Evolutionary conservation across 495 filamentous ascomycete genomes (phyloP), one percentile per base, ranked within the genome.

Genomic region (Penicillium pulvis): DNA sequence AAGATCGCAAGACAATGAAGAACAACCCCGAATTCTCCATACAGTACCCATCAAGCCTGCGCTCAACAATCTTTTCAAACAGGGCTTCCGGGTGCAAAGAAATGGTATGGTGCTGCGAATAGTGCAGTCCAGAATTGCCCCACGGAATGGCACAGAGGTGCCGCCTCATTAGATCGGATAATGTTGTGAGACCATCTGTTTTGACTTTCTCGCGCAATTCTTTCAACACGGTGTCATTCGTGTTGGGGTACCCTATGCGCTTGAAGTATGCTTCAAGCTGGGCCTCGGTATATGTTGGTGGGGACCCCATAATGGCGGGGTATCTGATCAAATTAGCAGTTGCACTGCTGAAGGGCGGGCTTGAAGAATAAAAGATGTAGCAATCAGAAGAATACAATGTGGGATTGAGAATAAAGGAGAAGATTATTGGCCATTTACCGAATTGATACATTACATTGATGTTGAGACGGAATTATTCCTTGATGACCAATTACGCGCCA

Each of bases 1-100:
- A 67, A 3, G 77, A 83, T 30, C 82, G 76, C 41, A 93, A 70
- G 5, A 92, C 75, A 17, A 72, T 73, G 33, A 79, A 82, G 33
- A 91, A 86, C 36, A 91, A 72, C 11, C 75, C 73, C 55, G 87
- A 90, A 53, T 80, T 83, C 64, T 93, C 90, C 87, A 92, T 90
- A 71, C 89, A 92, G 60, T 91, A 91, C 0, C 90, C 89, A 31
- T 90, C 90, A 20, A 85, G 70, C n/a, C 81, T 80, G 48, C 81
- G 77, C 28, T 69, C 67, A 8, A 91, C 83, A 36, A 92, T 81
- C 73, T 91, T 92, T 24, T 79, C 62, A 61, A 81, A 92, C 4
- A 92, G 65, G 24, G 79, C 72, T 24, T 85, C 69, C 3, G 84
- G 82, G 53, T 86, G 74, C 6, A 90, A 71, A 3, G 80, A 81